Evolutionary conservation across 139 green algal species (phyloP).

Genomic region (Chlorella sp.): DNA sequence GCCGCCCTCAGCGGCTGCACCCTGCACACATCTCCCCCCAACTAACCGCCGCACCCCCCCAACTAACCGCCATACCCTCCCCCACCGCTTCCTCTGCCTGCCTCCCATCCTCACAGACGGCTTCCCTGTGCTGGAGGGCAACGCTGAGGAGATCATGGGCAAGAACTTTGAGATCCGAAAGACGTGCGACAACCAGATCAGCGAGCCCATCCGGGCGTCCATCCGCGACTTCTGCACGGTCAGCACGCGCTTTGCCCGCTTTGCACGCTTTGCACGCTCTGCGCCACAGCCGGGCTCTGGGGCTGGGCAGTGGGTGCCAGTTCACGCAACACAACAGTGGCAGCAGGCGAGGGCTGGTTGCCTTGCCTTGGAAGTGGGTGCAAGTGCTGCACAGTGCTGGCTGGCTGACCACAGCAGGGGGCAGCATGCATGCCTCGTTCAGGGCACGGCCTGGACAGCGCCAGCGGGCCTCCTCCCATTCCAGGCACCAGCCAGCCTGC

Average conservation of each 20-base stretch:
- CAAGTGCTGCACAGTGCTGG: too few species aligned
- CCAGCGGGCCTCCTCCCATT: too few species aligned
- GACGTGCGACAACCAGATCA: slow-evolving; percentile 61
- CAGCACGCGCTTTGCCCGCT: background rate
- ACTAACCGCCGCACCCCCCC: background rate
- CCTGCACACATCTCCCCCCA: background rate
- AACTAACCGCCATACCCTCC: too few species aligned
- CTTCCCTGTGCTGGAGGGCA: slow-evolving; percentile 81
- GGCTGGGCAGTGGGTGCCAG: background rate
- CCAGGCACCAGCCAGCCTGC: too few species aligned
- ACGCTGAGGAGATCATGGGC: slow-evolving; percentile 66
- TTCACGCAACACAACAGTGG: too few species aligned
- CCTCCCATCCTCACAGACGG: slow-evolving; percentile 57
- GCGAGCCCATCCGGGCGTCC: slow-evolving; percentile 63
- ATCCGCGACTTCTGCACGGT: slow-evolving; percentile 77
- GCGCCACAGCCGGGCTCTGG: too few species aligned
- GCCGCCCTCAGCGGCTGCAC: background rate
- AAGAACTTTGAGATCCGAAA: slow-evolving; percentile 82
- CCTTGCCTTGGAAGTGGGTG: too few species aligned
- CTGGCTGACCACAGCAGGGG: too few species aligned
- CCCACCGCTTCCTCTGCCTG: background rate
- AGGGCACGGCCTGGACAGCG: too few species aligned
- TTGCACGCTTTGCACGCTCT: background rate
- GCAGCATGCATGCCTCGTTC: too few species aligned
- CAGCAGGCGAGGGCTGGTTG: too few species aligned